These are phyloP conservation scores for Fusarium multiceps DNA, from an alignment of 2,329 filamentous ascomycete species.

Conservation along the genomic window DNA sequence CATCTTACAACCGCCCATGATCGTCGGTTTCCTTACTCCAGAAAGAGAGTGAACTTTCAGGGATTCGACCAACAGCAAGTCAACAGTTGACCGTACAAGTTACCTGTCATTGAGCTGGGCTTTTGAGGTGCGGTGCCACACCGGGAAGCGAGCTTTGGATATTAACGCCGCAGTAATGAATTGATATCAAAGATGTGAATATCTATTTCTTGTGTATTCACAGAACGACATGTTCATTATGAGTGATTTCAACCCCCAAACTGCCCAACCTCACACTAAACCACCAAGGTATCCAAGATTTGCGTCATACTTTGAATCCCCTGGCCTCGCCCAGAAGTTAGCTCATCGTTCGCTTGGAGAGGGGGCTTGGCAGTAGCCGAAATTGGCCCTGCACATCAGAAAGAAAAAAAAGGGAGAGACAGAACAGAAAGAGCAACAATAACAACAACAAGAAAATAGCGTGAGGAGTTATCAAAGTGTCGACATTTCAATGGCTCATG, in stretches of 20 bases:
- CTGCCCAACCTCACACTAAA: conserved; percentile 23
- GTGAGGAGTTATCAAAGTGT: conserved; percentile 17
- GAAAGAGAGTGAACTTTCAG: background rate
- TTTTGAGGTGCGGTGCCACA: background rate
- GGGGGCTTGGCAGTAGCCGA: conserved; percentile 36
- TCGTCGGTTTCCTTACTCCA: conserved; percentile 2
- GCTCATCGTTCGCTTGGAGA: conserved; percentile 33
- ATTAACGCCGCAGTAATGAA: conserved; percentile 14
- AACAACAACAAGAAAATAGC: background rate
- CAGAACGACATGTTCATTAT: background rate
- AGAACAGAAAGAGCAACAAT: background rate
- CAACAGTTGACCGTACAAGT: background rate
- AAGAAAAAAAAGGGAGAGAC: conserved; percentile 1
- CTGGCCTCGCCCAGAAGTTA: conserved; percentile 13
- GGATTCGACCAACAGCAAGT: conserved; percentile 1
- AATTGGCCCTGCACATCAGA: conserved; percentile 33
- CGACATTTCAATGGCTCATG: conserved; percentile 18
- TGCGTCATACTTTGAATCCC: conserved; percentile 36
- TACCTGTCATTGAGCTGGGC: conserved; percentile 10
- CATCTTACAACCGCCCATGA: conserved; percentile 13
- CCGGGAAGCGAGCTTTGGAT: conserved; percentile 20
- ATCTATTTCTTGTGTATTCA: background rate
- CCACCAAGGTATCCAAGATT: conserved; percentile 21
- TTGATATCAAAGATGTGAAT: conserved; percentile 2
- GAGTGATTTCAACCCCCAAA: conserved; percentile 3